These are phyloP conservation scores for Arthroderma uncinatum DNA, from an alignment of 2,329 filamentous ascomycete genomes.

Conservation along the genomic window DNA sequence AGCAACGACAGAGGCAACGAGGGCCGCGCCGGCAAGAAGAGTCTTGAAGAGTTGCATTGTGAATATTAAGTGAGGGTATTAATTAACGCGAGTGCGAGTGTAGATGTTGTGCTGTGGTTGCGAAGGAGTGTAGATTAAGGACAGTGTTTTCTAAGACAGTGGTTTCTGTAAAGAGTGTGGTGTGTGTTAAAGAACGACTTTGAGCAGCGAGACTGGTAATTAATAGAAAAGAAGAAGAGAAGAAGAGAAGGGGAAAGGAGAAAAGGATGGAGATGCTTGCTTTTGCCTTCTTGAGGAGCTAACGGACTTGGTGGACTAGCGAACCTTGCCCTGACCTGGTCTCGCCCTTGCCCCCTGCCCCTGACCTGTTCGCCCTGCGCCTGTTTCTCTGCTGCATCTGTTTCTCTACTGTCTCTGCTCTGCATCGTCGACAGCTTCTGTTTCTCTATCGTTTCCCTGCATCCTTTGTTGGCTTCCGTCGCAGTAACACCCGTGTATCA, in stretches of 20 bases:
- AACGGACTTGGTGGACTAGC: not conserved
- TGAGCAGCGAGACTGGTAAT: not conserved
- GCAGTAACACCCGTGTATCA: no score
- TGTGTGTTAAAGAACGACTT: not conserved
- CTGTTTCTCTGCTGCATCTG: no score
- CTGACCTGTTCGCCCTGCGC: not conserved
- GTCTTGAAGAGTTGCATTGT: slow-evolving; percentile 43
- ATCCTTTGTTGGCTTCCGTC: no score
- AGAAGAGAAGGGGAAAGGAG: slow-evolving; percentile 3
- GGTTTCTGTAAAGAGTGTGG: slow-evolving; percentile 9
- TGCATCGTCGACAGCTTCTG: no score
- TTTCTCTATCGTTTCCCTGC: no score
- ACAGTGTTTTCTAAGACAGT: not conserved
- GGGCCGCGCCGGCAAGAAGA: slow-evolving; percentile 37
- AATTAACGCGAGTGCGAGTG: not conserved
- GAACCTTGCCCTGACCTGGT: not conserved
- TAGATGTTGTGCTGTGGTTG: not conserved
- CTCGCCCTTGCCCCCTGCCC: not conserved
- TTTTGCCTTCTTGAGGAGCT: not conserved
- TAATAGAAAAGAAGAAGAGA: not conserved
- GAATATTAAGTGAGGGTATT: slow-evolving; percentile 7
- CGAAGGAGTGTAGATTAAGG: slow-evolving; percentile 3
- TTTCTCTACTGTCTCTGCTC: no score
- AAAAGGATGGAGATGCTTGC: not conserved
- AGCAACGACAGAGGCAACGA: slow-evolving; percentile 38